A percentile compares a stretch with the other conserved stretches of the same genome.
Evolutionary conservation across 805 yeast genomes (phyloP).

Genomic region (Lipomyces chichibuensis): DNA sequence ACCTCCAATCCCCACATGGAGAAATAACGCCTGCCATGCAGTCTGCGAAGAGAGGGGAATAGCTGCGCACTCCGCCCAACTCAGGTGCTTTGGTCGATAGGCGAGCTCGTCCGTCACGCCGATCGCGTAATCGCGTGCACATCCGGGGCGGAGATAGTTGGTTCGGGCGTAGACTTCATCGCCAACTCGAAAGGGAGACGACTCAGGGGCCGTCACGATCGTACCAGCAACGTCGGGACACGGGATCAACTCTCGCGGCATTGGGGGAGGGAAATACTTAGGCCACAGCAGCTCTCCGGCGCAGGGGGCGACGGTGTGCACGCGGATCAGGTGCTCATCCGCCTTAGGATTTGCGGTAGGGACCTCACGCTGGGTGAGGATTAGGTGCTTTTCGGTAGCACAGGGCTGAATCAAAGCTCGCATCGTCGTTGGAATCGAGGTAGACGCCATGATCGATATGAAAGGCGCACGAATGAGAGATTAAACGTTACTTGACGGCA

Average conservation of each 20-base stretch:
- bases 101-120: not conserved
- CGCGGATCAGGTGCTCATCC: not conserved
- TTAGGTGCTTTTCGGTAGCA: too few species aligned
- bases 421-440: too few species aligned
- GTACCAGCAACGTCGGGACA: not conserved
- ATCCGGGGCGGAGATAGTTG: not conserved
- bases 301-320: not conserved
- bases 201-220: not conserved
- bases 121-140: conserved; percentile 2
- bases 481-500: too few species aligned
- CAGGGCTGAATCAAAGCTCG: too few species aligned
- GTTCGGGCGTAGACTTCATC: conserved; percentile 2
- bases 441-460: too few species aligned
- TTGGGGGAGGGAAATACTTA: not conserved
- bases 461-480: too few species aligned
- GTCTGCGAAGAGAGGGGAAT: not conserved
- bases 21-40: conserved; percentile 3
- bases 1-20: not conserved
- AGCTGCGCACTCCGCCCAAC: not conserved
- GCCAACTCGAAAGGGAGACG: not conserved
- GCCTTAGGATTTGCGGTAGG: too few species aligned
- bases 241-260: not conserved
- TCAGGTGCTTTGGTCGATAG: not conserved
- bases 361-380: too few species aligned
- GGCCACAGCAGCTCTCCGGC: conserved; percentile 4